Evolutionary conservation across 352 stramenopile genomes (phyloP).

Genomic region (Pythium oligandrum): DNA sequence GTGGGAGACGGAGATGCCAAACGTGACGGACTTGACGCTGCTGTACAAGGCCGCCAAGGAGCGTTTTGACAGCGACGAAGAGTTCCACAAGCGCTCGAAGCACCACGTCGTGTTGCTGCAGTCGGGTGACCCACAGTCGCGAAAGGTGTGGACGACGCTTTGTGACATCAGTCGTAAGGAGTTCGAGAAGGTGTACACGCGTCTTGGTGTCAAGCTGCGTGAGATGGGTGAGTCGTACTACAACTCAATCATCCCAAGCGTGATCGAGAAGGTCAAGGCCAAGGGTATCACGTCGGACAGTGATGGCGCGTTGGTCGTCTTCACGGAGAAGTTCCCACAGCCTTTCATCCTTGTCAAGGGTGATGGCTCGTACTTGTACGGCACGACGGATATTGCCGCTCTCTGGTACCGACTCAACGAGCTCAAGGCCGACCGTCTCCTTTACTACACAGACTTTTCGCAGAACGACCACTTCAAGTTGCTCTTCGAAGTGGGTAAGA

Average conservation of each 20-base stretch:
- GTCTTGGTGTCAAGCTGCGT: conserved; percentile 61
- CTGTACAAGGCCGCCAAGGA: conserved; percentile 91
- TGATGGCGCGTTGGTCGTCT: conserved; percentile 88
- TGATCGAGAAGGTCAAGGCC: conserved; percentile 87
- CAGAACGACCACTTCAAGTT: conserved; percentile 87
- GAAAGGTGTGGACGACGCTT: conserved; percentile 77
- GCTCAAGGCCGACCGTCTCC: conserved; percentile 73
- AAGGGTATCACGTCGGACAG: conserved; percentile 88
- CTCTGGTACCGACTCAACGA: conserved; percentile 85
- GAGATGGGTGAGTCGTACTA: conserved; percentile 88
- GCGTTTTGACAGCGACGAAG: conserved; percentile 94
- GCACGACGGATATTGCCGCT: conserved; percentile 81
- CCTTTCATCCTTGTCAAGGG: conserved; percentile 85
- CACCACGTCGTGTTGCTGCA: conserved; percentile 98
- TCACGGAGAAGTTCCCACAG: conserved; percentile 89
- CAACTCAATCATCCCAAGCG: conserved; percentile 79
- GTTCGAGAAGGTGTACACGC: conserved; percentile 86
- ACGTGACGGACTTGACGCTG: conserved; percentile 96
- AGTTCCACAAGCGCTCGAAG: conserved; percentile 96
- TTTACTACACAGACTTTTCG: conserved; percentile 88
- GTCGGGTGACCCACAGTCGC: conserved; percentile 85
- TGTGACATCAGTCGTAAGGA: conserved; percentile 82
- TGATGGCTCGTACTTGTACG: conserved; percentile 83
- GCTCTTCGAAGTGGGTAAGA: conserved; percentile 74
- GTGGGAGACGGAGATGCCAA: conserved; percentile 89